phyloP scores from a whole-genome alignment of 1,284 basidiomycete species.

The Pseudozyma thailandica region DNA sequence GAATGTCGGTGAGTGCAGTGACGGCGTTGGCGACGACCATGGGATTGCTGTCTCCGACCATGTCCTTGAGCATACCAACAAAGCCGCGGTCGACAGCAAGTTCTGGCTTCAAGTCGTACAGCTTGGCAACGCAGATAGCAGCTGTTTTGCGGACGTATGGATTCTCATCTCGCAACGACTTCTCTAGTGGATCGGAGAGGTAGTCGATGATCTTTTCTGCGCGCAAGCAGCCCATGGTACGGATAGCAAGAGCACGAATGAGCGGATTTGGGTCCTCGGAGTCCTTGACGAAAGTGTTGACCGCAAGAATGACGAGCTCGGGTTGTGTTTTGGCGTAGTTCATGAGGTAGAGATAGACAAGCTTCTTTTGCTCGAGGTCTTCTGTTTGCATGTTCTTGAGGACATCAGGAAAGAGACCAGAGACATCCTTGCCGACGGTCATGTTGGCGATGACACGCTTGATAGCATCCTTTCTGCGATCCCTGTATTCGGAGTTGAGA shows the following conservation, averaged over 20 bases:
- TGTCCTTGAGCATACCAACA: slow-evolving; percentile 81
- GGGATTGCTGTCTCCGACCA: slow-evolving; percentile 94
- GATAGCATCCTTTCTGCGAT: slow-evolving; percentile 97
- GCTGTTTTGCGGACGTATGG: slow-evolving; percentile 89
- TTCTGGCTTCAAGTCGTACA: slow-evolving; percentile 96
- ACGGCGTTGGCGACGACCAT: slow-evolving; percentile 99
- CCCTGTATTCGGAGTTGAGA: slow-evolving; percentile 92
- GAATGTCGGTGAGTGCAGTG: slow-evolving; percentile 92
- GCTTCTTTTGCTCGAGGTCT: slow-evolving; percentile 93
- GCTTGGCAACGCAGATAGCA: slow-evolving; percentile 91
- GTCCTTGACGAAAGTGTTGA: slow-evolving; percentile 97
- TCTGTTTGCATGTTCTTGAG: slow-evolving; percentile 98
- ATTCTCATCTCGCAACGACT: slow-evolving; percentile 90
- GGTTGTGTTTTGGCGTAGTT: slow-evolving; percentile 99
- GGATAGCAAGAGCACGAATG: slow-evolving; percentile 92
- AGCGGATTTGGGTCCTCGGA: slow-evolving; percentile 95
- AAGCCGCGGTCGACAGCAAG: slow-evolving; percentile 95
- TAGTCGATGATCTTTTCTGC: slow-evolving; percentile 99
- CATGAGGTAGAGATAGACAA: slow-evolving; percentile 98
- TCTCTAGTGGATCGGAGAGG: slow-evolving; percentile 90
- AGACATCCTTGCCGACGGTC: slow-evolving; percentile 95
- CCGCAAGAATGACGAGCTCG: slow-evolving; percentile 94
- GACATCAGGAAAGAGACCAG: slow-evolving; percentile 90
- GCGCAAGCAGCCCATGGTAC: slow-evolving; percentile 95
- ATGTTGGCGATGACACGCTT: slow-evolving; percentile 85